Base-by-base conservation (phyloP, 495 filamentous ascomycete species). In the Chlorociboria aeruginascens region DNA sequence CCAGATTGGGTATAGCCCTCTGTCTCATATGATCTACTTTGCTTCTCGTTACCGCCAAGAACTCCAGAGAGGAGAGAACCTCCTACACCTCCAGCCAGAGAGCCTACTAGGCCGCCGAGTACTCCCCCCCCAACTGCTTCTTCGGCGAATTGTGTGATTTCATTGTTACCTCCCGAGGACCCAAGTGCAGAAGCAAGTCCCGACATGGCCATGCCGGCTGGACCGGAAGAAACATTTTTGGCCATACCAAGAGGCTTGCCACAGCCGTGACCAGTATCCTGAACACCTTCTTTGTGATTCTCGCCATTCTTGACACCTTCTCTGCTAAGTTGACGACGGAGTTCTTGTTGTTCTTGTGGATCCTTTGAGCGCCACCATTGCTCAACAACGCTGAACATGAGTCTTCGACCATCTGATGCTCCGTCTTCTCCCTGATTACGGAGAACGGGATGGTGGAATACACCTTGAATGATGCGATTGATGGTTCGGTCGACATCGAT, bases 381-480 rank as follows among this genome's bases (percentile, higher is more conserved):
- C 61, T 83, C 67, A 12, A 95, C 80, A 8, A 79, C 79, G 11
- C 65, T 62, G 63, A 89, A 94, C 84, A 95, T 90, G 50, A 77
- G 69, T 14, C 65, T 57, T 38, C 87, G 82, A 20, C 86, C 82
- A 50, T 93, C 83, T 8, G 59, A 56, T 13, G 82, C 82, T 11
- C 84, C 85, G 59, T 89, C 83, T 14, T 82, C 69, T 16, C 85
- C 85, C 60, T 71, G 70, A 29, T 77, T 62, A 34, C 78, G 77
- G 30, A 83, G 76, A 36, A 85, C 83, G 1, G 89, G 89, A 63
- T 95, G 89, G 58, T 95, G 88, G 58, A 95, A 85, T 3, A 92
- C 76, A 36, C 86, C 86, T 45, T 76, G 71, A 57, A 93, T 77
- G 58, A 95, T 86, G 45, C 83, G 76, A 54, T 76, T 74, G 46